Conservation (phyloP, 129 eudicot species). For the Helianthus annuus region HanXRQr2.0-SUNRISE NC_035440.2:127549399-127549898, state of each 20-base stretch:
- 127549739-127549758: too few species aligned
- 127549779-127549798: too few species aligned
- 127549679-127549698: too few species aligned
- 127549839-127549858: background rate
- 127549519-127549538: background rate
- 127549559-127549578: slow-evolving; percentile 14
- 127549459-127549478: slow-evolving; percentile 1
- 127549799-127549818: too few species aligned
- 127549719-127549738: too few species aligned
- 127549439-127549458: slow-evolving; percentile 28
- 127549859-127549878: too few species aligned
- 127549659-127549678: too few species aligned
- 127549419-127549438: slow-evolving; percentile 30
- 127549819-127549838: too few species aligned
- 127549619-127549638: background rate
- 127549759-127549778: too few species aligned
- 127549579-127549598: slow-evolving; percentile 26
- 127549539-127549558: slow-evolving; percentile 5
- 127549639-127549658: too few species aligned
- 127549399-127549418: slow-evolving; percentile 29
- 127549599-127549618: slow-evolving; percentile 22
- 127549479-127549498: background rate
- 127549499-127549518: slow-evolving; percentile 24
- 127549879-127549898: too few species aligned
- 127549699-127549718: too few species aligned